These are phyloP conservation scores for barley (Hordeum vulgare) DNA, from an alignment of 176 grass and related monocot genomes.

Conservation along the genomic window DNA sequence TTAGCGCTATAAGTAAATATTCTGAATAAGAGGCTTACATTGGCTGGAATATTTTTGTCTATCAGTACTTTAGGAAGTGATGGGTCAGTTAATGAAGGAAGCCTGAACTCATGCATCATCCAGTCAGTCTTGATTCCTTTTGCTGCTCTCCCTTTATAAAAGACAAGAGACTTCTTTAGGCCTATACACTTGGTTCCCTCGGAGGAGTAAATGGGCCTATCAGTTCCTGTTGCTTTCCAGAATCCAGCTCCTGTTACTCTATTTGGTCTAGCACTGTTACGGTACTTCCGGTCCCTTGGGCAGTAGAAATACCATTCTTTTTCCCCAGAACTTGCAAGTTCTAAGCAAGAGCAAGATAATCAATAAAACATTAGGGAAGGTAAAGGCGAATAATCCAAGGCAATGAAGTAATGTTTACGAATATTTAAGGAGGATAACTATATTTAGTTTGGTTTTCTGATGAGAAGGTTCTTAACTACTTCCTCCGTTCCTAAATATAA, in stretches of 20 bases:
- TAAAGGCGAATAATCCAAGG: not conserved
- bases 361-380: not conserved
- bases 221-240: slow-evolving; percentile 97
- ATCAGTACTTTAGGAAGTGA: slow-evolving; percentile 53
- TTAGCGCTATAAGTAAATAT: not conserved
- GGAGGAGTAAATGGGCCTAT: slow-evolving; percentile 86
- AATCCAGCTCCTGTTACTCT: slow-evolving; percentile 81
- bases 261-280: slow-evolving; percentile 83
- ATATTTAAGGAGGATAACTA: not conserved
- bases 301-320: slow-evolving; percentile 99
- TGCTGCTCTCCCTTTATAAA: slow-evolving; percentile 82
- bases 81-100: slow-evolving; percentile 58
- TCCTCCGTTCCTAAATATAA: too few relatives aligned
- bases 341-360: slow-evolving; percentile 26
- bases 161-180: slow-evolving; percentile 91
- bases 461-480: not conserved
- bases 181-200: slow-evolving; percentile 76
- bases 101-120: slow-evolving; percentile 97
- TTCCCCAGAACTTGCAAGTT: slow-evolving; percentile 63
- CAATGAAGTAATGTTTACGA: not conserved
- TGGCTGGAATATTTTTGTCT: slow-evolving; percentile 68
- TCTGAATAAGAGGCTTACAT: slow-evolving; percentile 31
- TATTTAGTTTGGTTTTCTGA: not conserved
- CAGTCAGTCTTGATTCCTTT: slow-evolving; percentile 85
- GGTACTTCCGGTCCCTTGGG: slow-evolving; percentile 77